Conservation (phyloP, 108 stramenopile genomes). For the Pelagomonas calceolata region DNA sequence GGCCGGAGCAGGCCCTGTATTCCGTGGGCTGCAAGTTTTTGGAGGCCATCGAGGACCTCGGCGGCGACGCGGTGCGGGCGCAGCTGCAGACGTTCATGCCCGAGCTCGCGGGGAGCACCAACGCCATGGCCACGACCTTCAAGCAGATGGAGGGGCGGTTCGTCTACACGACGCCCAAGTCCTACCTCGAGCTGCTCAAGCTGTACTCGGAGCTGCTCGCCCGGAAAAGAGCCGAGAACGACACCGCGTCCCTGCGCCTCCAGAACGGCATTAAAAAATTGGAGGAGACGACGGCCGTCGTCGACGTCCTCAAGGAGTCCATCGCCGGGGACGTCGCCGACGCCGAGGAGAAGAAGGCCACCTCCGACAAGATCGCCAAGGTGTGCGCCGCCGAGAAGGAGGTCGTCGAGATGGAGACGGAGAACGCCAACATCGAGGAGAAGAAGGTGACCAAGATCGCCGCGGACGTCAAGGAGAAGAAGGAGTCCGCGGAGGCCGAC, state of each 20-base stretch:
- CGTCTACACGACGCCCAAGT: slow-evolving; percentile 59
- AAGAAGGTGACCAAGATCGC: slow-evolving; percentile 46
- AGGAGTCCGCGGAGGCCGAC: slow-evolving; percentile 44
- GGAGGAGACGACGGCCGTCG: slow-evolving; percentile 44
- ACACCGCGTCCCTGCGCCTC: slow-evolving; percentile 34
- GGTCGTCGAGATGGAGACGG: slow-evolving; percentile 55
- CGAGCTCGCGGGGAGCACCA: slow-evolving; percentile 37
- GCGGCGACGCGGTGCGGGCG: slow-evolving; percentile 26
- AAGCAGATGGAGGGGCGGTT: slow-evolving; percentile 25
- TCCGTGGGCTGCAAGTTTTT: slow-evolving; percentile 44
- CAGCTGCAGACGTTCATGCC: slow-evolving; percentile 53
- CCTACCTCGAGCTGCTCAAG: slow-evolving; percentile 52
- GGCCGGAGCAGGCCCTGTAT: slow-evolving; percentile 52
- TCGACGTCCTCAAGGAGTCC: slow-evolving; percentile 46
- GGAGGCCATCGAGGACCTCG: slow-evolving; percentile 31
- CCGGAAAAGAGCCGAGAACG: slow-evolving; percentile 34
- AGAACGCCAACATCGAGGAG: slow-evolving; percentile 48
- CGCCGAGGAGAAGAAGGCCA: slow-evolving; percentile 50
- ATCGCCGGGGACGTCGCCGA: slow-evolving; percentile 46
- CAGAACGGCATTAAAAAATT: slow-evolving; percentile 46
- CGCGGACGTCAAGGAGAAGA: slow-evolving; percentile 38
- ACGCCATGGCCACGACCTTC: slow-evolving; percentile 39
- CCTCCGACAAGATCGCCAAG: slow-evolving; percentile 53
- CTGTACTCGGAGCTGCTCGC: slow-evolving; percentile 35
- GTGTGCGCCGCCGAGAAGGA: slow-evolving; percentile 47